Evolutionary conservation across 2,329 filamentous ascomycete genomes (phyloP), one percentile per base, ranked within the genome.

Genomic region (Hirsutella rhossiliensis): DNA sequence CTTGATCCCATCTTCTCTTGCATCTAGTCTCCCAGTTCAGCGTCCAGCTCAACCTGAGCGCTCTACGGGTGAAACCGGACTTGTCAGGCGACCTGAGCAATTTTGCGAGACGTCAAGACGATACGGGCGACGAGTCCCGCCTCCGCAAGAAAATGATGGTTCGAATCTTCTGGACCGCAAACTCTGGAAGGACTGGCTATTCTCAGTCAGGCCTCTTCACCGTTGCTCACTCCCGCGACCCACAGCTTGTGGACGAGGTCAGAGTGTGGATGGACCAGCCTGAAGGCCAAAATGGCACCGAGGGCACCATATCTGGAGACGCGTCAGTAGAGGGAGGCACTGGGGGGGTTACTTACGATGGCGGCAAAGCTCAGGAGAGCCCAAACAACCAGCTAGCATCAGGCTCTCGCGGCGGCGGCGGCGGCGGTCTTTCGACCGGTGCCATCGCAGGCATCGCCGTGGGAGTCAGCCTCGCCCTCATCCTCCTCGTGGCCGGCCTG

Each of bases 361-460:
- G 38, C 19, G 38, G 15, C 18, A 3, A 17, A 34, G 13, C 23
- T 27, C 23, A 4, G 34, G n/a, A 3, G 15, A 9, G 32, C 13
- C 17, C 34, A 17, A 11, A n/a, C 15, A 37, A 37, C 18, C 12
- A 5, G 8, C 9, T 19, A n/a, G 13, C 34, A 18, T 15, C 7
- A 11, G 38, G 17, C 27, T 40, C 2, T 44, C 53, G 55, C 12
- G 44, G 42, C 11, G 51, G 54, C 11, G 54, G 55, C 12, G 44
- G 42, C 11, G 51, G 54, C 11, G 54, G 61, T 3, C 58, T 73
- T 3, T 56, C 62, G 3, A 58, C 55, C 1, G 71, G 68, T 20
- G 68, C 68, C 43, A 68, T 67, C 31, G 66, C 63, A 17, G 71
- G 72, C 38, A 72, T 75, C 31, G 69, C 62, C 27, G 60, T 73